Percentiles rank a stretch among this genome's conserved stretches.
These are phyloP conservation scores for Coemansia sp. DNA, from an alignment of 192 early-diverging fungal genomes.

Conservation along the genomic window DNA sequence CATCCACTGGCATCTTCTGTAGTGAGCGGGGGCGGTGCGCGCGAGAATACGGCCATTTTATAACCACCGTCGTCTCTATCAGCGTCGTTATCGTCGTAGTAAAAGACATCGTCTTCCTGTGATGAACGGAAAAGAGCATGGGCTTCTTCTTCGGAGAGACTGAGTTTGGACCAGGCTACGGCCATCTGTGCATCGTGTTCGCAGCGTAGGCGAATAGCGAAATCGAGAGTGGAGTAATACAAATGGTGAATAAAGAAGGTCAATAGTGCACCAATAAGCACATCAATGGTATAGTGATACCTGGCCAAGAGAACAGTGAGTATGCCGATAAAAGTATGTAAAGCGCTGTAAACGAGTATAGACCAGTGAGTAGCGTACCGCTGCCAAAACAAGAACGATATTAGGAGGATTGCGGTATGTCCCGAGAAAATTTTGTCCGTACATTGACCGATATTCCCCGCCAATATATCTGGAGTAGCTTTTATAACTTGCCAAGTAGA, in stretches of 20 bases:
- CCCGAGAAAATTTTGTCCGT: conserved; percentile 70
- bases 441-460: conserved; percentile 58
- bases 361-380: conserved; percentile 56
- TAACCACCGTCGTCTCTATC: conserved; percentile 3
- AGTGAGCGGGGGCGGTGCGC: conserved; percentile 2
- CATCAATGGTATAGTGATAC: conserved; percentile 67
- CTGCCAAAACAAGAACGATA: conserved; percentile 60
- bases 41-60: conserved; percentile 25
- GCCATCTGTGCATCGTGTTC: neutral
- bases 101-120: neutral
- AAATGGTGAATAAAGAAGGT: conserved; percentile 59
- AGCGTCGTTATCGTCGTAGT: conserved; percentile 9
- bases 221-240: conserved; percentile 58
- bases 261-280: conserved; percentile 60
- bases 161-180: conserved; percentile 9
- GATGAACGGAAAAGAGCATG: neutral
- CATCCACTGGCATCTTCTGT: conserved; percentile 2
- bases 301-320: conserved; percentile 58
- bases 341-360: conserved; percentile 43
- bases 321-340: conserved; percentile 49
- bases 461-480: conserved; percentile 54
- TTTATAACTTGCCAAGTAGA: conserved; percentile 49
- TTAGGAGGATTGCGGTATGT: conserved; percentile 61
- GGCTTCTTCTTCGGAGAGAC: neutral
- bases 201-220: conserved; percentile 18